These are phyloP conservation scores for Trifolium dubium DNA, from an alignment of 306 rosid species.

Conservation along the genomic window DNA sequence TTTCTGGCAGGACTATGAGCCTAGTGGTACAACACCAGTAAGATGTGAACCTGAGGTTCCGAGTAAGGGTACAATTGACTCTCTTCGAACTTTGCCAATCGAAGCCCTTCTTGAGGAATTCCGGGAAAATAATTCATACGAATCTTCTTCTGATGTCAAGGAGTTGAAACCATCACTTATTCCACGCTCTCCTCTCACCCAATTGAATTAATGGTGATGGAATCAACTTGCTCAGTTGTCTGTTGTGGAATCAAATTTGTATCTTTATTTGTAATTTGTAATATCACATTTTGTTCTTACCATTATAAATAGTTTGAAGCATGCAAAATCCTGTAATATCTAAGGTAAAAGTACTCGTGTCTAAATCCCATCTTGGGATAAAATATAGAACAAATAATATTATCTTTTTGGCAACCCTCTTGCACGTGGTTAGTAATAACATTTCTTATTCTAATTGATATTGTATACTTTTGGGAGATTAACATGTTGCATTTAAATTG, in stretches of 20 bases:
- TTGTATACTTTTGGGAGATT: no score
- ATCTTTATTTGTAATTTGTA: conserved; percentile 65
- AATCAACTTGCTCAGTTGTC: not conserved
- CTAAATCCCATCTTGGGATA: conserved; percentile 79
- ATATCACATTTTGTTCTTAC: conserved; percentile 38
- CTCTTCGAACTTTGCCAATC: conserved; percentile 86
- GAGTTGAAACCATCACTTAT: conserved; percentile 86
- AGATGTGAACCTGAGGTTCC: conserved; percentile 75
- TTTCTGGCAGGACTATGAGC: conserved; percentile 82
- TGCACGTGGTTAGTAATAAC: not conserved
- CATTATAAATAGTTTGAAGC: conserved; percentile 22
- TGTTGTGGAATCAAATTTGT: conserved; percentile 43
- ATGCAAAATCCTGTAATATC: conserved; percentile 24
- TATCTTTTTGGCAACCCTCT: conserved; percentile 42
- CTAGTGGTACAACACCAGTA: conserved; percentile 75
- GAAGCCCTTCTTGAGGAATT: conserved; percentile 85
- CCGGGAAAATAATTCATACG: conserved; percentile 74
- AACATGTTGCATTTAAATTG: no score
- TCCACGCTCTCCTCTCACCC: conserved; percentile 89
- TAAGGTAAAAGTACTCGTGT: conserved; percentile 35
- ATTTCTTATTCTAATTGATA: no score
- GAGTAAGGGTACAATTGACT: conserved; percentile 74
- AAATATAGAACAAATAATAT: conserved; percentile 33
- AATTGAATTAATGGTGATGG: conserved; percentile 53
- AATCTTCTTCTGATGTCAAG: conserved; percentile 57